Conservation (phyloP, 2,329 filamentous ascomycete species). For the Magnaporthales sp. region DNA sequence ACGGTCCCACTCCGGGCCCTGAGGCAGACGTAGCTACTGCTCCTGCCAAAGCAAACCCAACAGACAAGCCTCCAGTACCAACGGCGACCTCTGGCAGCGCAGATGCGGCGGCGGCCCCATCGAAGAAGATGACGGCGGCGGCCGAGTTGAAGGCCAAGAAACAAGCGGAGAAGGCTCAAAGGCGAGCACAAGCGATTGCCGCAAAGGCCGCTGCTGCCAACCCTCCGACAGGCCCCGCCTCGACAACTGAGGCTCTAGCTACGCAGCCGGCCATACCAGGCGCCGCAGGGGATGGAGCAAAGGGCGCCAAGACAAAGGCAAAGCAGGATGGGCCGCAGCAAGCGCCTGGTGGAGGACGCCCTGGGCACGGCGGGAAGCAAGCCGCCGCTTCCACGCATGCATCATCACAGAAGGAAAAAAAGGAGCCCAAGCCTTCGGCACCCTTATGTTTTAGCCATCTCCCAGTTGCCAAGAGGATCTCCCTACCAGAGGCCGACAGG, state of each 20-base stretch:
- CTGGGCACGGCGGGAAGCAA: slow-evolving; percentile 11
- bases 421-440: slow-evolving; percentile 49
- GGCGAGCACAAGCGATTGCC: slow-evolving; percentile 63
- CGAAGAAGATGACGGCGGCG: slow-evolving; percentile 56
- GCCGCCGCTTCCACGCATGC: slow-evolving; percentile 18
- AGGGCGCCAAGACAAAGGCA: slow-evolving; percentile 36
- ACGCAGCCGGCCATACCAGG: slow-evolving; percentile 11
- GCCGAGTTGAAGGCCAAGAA: slow-evolving; percentile 74
- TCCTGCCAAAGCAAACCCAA: background rate
- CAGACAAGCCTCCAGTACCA: background rate
- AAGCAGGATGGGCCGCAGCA: slow-evolving; percentile 27
- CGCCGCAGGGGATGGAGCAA: slow-evolving; percentile 30
- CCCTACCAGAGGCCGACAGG: slow-evolving; percentile 54
- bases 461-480: slow-evolving; percentile 54
- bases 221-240: slow-evolving; percentile 23
- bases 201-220: slow-evolving; percentile 36
- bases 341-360: background rate
- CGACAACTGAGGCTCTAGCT: slow-evolving; percentile 16
- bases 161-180: slow-evolving; percentile 85
- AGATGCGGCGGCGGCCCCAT: slow-evolving; percentile 8
- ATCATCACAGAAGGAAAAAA: slow-evolving; percentile 30
- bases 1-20: slow-evolving; percentile 1
- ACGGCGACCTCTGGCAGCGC: slow-evolving; percentile 8
- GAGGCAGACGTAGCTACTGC: background rate
- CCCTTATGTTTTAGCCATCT: slow-evolving; percentile 76